phyloP scores from a whole-genome alignment of 805 yeast species.

The Candida alai region DNA sequence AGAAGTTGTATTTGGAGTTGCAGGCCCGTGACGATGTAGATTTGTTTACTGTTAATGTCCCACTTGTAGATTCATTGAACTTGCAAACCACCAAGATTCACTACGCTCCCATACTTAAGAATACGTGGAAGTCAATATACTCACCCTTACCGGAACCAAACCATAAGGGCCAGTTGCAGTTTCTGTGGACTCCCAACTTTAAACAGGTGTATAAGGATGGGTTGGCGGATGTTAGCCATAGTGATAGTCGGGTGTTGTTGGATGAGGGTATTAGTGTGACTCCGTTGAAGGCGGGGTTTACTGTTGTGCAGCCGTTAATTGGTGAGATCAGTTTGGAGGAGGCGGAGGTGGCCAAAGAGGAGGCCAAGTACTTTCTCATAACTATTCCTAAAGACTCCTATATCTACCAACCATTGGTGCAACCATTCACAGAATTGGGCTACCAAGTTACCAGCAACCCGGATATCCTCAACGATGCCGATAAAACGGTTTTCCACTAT shows the following conservation, averaged over 20 bases:
- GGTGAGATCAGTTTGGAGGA: constrained; percentile 55
- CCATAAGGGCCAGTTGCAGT: constrained; percentile 40
- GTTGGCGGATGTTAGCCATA: constrained; percentile 36
- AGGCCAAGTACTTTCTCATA: constrained; percentile 22
- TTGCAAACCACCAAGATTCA: constrained; percentile 55
- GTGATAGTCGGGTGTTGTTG: constrained; percentile 69
- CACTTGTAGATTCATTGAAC: constrained; percentile 55
- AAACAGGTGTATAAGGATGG: constrained; percentile 56
- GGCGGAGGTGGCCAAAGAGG: constrained; percentile 6
- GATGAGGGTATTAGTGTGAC: constrained; percentile 56
- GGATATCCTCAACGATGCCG: constrained; percentile 21
- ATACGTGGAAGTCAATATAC: constrained; percentile 74
- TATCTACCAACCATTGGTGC: constrained; percentile 38
- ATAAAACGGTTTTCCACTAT: constrained; percentile 58
- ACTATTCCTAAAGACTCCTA: constrained; percentile 39
- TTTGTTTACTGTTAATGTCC: constrained; percentile 80
- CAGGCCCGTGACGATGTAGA: constrained; percentile 46
- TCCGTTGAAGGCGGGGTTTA: constrained; percentile 65
- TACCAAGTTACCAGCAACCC: constrained; percentile 14
- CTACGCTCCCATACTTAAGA: constrained; percentile 77
- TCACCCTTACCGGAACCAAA: constrained; percentile 18
- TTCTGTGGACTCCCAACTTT: constrained; percentile 84
- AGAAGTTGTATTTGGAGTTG: constrained; percentile 60
- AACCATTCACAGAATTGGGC: constrained; percentile 28
- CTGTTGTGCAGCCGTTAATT: constrained; percentile 43